phyloP scores from a whole-genome alignment of 23 red algal genomes.

The Gracilaria vermiculophylla region DNA sequence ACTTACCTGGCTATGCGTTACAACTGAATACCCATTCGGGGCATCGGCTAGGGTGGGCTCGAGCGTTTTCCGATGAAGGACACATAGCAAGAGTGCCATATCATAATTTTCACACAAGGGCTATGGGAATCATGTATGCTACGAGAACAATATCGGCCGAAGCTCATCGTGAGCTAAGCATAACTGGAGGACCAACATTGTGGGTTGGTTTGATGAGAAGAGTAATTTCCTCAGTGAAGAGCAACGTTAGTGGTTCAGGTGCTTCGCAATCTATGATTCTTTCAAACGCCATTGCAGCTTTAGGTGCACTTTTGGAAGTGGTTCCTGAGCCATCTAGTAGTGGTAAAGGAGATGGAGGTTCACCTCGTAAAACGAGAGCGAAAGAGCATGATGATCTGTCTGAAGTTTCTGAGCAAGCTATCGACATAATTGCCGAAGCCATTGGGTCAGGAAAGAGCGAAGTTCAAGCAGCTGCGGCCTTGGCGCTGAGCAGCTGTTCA shows the following conservation, averaged over 20 bases:
- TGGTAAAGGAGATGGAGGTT: not conserved
- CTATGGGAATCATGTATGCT: conserved; percentile 50
- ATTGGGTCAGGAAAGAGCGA: conserved; percentile 39
- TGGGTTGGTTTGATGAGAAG: conserved; percentile 60
- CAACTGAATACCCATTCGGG: conserved; percentile 1
- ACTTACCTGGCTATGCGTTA: conserved; percentile 34
- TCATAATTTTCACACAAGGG: conserved; percentile 64
- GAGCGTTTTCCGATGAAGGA: conserved; percentile 53
- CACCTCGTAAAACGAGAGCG: not conserved
- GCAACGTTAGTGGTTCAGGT: not conserved
- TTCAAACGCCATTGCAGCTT: conserved; percentile 38
- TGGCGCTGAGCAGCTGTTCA: conserved; percentile 49
- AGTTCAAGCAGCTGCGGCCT: conserved; percentile 36
- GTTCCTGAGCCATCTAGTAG: conserved; percentile 33
- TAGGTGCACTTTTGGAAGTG: conserved; percentile 59
- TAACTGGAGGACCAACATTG: conserved; percentile 41
- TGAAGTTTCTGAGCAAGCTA: conserved; percentile 19
- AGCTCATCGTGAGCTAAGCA: conserved; percentile 64
- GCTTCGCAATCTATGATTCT: conserved; percentile 34
- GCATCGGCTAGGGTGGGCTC: conserved; percentile 31
- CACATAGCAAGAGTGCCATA: conserved; percentile 28
- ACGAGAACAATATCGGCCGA: conserved; percentile 50
- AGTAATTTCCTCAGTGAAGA: conserved; percentile 31
- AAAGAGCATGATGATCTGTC: conserved; percentile 5
- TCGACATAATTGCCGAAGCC: conserved; percentile 25